Conservation (phyloP, 192 early-diverging fungal genomes). For the Pilobolus umbonatus region DNA sequence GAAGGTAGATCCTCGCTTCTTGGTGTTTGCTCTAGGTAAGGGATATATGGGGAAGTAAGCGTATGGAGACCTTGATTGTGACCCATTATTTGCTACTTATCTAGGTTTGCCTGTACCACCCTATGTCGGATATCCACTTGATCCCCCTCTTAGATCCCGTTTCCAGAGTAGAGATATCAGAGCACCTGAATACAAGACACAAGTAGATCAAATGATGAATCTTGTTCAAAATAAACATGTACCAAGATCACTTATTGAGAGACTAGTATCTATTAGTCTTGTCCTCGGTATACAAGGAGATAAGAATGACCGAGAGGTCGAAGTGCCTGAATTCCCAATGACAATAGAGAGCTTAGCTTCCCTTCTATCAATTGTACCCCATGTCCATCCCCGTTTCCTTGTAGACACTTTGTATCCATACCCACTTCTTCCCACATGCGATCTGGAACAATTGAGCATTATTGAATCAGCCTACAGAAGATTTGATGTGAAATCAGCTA, state of each 20-base stretch:
- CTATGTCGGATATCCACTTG: constrained; percentile 64
- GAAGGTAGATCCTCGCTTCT: constrained; percentile 59
- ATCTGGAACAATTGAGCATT: constrained; percentile 50
- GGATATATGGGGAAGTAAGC: constrained; percentile 6
- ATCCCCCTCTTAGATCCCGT: constrained; percentile 76
- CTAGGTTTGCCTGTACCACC: constrained; percentile 65
- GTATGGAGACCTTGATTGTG: background rate
- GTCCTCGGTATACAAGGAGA: constrained; percentile 49
- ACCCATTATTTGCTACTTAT: background rate
- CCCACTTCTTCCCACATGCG: constrained; percentile 51
- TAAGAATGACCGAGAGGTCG: constrained; percentile 32
- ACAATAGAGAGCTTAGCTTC: constrained; percentile 44
- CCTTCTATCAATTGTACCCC: constrained; percentile 38
- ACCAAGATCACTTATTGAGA: constrained; percentile 30
- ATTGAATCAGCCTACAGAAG: constrained; percentile 58
- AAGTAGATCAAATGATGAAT: constrained; percentile 42
- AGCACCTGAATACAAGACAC: constrained; percentile 46
- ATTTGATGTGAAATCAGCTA: constrained; percentile 43
- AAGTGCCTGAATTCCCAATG: constrained; percentile 60
- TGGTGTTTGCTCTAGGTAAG: constrained; percentile 63
- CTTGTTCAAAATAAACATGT: constrained; percentile 39
- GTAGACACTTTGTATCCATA: constrained; percentile 60
- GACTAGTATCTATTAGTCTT: constrained; percentile 48
- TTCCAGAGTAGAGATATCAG: constrained; percentile 70
- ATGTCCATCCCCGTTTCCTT: constrained; percentile 45